Conservation (phyloP, 805 yeast species). For the Blastobotrys muscicola region DNA sequence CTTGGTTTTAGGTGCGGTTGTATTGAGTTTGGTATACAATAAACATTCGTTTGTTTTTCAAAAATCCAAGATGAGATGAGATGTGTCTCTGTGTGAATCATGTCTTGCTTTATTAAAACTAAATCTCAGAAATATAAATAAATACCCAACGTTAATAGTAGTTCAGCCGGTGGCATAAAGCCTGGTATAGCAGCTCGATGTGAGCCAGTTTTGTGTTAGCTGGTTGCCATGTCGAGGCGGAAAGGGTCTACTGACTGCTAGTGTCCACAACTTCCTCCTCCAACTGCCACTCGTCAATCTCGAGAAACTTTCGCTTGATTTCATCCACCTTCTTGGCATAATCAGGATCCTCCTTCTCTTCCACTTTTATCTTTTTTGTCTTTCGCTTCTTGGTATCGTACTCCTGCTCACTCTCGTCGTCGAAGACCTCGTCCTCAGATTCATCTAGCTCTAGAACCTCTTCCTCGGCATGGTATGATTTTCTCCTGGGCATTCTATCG, state of each 20-base stretch:
- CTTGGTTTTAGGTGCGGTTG: not conserved
- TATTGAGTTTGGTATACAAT: too few species aligned
- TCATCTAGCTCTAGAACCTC: not conserved
- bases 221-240: too few species aligned
- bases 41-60: not conserved
- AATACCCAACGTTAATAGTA: conserved; percentile 1
- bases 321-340: conserved; percentile 1
- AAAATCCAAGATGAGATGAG: too few species aligned
- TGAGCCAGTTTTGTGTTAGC: too few species aligned
- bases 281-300: conserved; percentile 13
- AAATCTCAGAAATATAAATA: conserved; percentile 1
- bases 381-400: not conserved
- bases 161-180: not conserved
- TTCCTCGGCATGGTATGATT: not conserved
- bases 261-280: conserved; percentile 4
- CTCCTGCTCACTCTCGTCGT: not conserved
- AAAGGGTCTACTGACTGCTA: not conserved
- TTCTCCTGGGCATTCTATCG: not conserved
- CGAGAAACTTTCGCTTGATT: conserved; percentile 11
- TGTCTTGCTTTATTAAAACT: too few species aligned
- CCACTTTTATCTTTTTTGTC: not conserved
- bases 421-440: not conserved
- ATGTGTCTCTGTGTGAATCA: too few species aligned
- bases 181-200: too few species aligned
- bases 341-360: not conserved